These are phyloP conservation scores for Canavalia gladiata DNA, from an alignment of 306 rosid species.

Conservation along the genomic window DNA sequence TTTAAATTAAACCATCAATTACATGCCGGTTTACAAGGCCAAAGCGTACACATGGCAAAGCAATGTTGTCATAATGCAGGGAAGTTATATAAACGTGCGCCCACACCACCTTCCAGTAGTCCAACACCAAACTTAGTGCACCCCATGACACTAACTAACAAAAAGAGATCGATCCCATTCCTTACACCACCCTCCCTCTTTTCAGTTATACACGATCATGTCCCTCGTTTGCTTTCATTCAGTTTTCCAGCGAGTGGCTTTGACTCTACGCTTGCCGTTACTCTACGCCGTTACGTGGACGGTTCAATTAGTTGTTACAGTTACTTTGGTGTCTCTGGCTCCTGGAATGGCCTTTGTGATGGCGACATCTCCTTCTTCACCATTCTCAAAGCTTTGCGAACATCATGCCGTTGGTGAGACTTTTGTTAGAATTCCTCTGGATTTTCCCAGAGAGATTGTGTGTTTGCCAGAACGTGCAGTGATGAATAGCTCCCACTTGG, in stretches of 20 bases:
- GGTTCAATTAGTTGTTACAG: slow-evolving; percentile 55
- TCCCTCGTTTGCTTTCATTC: slow-evolving; percentile 48
- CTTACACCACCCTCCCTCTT: not conserved
- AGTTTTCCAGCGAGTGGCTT: slow-evolving; percentile 40
- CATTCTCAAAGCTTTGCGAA: slow-evolving; percentile 53
- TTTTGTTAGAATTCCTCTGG: slow-evolving; percentile 64
- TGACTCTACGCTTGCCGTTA: slow-evolving; percentile 14
- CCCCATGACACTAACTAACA: not conserved
- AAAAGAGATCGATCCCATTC: not conserved
- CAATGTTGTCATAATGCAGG: slow-evolving; percentile 7
- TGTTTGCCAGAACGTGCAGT: slow-evolving; percentile 70
- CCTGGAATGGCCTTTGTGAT: slow-evolving; percentile 59
- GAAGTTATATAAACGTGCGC: slow-evolving; percentile 37
- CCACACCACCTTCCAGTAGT: slow-evolving; percentile 28
- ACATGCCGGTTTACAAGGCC: slow-evolving; percentile 15
- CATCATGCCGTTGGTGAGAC: slow-evolving; percentile 17
- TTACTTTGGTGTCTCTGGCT: slow-evolving; percentile 61
- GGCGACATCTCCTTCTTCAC: slow-evolving; percentile 59
- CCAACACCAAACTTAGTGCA: slow-evolving; percentile 13
- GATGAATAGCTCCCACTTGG: slow-evolving; percentile 55
- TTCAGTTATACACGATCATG: slow-evolving; percentile 41
- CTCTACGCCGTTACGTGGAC: slow-evolving; percentile 62
- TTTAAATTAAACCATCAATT: not conserved
- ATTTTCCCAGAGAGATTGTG: slow-evolving; percentile 64
- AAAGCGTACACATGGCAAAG: not conserved